Evolutionary conservation across 306 rosid genomes (phyloP).

Genomic region (Leucaena leucocephala): DNA sequence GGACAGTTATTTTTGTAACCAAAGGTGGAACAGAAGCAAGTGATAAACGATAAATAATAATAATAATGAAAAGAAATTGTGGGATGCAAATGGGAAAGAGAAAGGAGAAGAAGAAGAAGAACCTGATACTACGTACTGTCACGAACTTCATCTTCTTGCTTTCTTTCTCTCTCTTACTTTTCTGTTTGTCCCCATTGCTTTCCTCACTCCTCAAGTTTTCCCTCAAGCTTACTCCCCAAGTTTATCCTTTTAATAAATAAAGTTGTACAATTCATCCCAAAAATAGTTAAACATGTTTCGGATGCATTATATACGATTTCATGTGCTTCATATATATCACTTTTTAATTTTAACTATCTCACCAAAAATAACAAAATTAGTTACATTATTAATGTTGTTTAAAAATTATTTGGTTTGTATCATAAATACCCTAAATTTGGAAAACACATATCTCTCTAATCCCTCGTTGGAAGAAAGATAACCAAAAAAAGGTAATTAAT

Average conservation of each 20-base stretch:
- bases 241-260: background rate
- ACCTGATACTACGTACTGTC: slow-evolving; percentile 77
- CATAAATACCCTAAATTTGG: too few relatives aligned
- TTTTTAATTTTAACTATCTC: too few relatives aligned
- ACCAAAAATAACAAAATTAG: too few relatives aligned
- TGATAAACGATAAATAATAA: slow-evolving; percentile 39
- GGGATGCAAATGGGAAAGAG: slow-evolving; percentile 64
- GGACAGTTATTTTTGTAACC: slow-evolving; percentile 33
- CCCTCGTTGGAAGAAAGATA: too few relatives aligned
- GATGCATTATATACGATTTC: background rate
- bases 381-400: too few relatives aligned
- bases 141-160: slow-evolving; percentile 43
- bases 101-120: slow-evolving; percentile 44
- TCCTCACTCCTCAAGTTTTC: background rate
- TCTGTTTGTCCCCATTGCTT: slow-evolving; percentile 44
- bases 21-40: slow-evolving; percentile 50
- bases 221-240: background rate
- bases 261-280: background rate
- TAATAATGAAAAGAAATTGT: background rate
- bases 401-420: too few relatives aligned
- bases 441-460: too few relatives aligned
- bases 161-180: slow-evolving; percentile 43
- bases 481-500: too few relatives aligned
- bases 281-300: background rate
- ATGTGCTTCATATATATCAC: background rate